Conservation (phyloP, 345 rosid genomes). For the Abelmoschus esculentus region DNA sequence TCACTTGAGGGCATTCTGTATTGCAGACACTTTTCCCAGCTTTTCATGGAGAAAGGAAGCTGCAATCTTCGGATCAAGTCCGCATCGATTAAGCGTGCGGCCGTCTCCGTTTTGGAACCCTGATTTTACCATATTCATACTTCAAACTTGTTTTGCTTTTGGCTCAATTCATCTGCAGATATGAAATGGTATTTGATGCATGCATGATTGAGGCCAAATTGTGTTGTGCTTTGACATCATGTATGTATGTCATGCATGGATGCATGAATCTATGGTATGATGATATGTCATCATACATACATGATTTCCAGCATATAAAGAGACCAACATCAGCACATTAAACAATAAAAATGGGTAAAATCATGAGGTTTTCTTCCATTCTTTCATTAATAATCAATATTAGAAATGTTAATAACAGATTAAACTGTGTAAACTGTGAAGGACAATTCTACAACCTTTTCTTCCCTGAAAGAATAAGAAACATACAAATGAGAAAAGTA, state of each 20-base stretch:
- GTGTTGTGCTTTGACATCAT: too few relatives aligned
- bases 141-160: too few relatives aligned
- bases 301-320: background rate
- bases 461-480: constrained; percentile 35
- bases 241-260: too few relatives aligned
- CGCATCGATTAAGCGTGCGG: too few relatives aligned
- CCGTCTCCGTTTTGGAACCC: background rate
- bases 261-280: background rate
- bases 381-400: constrained; percentile 45
- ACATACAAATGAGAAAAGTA: constrained; percentile 23
- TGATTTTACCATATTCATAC: too few relatives aligned
- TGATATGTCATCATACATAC: background rate
- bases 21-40: too few relatives aligned
- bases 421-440: constrained; percentile 17
- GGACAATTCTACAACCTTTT: constrained; percentile 32
- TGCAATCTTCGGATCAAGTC: too few relatives aligned
- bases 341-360: background rate
- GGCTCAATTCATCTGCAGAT: too few relatives aligned
- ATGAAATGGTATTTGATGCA: too few relatives aligned
- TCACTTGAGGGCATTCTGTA: too few relatives aligned
- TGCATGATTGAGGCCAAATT: too few relatives aligned
- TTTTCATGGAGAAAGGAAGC: too few relatives aligned
- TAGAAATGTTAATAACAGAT: constrained; percentile 48
- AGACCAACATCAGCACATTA: background rate
- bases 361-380: background rate